phyloP scores from a whole-genome alignment of 2,329 filamentous ascomycete genomes.

The Nigrospora osmanthi region DNA sequence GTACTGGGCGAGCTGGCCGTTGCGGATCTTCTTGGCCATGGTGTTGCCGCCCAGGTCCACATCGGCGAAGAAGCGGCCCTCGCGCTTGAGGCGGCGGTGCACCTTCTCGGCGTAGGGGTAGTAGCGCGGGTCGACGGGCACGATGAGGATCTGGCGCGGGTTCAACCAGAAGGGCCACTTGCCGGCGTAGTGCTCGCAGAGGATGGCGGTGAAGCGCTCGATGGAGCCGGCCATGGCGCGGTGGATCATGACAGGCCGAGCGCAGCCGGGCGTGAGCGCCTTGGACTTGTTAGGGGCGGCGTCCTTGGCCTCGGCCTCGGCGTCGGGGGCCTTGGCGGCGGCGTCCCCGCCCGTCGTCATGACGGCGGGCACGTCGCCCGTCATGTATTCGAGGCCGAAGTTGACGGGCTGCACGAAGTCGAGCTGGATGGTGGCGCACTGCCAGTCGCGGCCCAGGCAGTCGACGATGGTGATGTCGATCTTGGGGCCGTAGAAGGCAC shows the following conservation, averaged over 20 bases:
- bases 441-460: conserved; percentile 74
- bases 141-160: conserved; percentile 72
- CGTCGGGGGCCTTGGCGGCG: conserved; percentile 21
- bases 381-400: conserved; percentile 83
- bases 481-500: conserved; percentile 97
- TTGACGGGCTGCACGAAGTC: conserved; percentile 81
- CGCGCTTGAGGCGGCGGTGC: conserved; percentile 55
- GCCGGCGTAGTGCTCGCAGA: conserved; percentile 77
- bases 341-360: conserved; percentile 26
- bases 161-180: conserved; percentile 89
- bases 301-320: conserved; percentile 33
- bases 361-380: conserved; percentile 49
- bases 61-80: conserved; percentile 60
- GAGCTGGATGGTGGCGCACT: conserved; percentile 91
- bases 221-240: conserved; percentile 70
- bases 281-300: conserved; percentile 32
- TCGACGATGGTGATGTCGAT: conserved; percentile 95
- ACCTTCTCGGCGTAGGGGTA: conserved; percentile 72
- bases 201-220: conserved; percentile 60
- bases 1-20: conserved; percentile 71
- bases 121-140: conserved; percentile 66
- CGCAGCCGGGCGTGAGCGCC: conserved; percentile 58
- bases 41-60: conserved; percentile 69
- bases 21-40: conserved; percentile 84
- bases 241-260: conserved; percentile 80